A percentile compares a stretch with the other conserved stretches of the same genome.
Conservation (phyloP, 1,284 basidiomycete species). For the Coriolopsis trogii region DNA sequence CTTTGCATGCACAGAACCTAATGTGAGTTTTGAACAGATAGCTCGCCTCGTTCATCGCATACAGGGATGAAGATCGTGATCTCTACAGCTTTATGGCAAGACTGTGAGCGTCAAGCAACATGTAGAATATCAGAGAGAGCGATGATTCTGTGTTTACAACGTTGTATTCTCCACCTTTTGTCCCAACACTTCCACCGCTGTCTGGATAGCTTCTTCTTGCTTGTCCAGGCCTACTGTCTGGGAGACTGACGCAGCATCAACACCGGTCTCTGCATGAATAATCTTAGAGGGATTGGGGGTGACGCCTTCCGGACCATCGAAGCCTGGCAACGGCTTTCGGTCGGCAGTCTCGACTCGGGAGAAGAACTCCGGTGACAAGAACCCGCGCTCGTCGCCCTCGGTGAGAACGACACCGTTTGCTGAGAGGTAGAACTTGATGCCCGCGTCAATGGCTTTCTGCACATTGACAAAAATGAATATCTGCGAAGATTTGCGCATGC, state of each 20-base stretch:
- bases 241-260: not conserved
- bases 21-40: no score
- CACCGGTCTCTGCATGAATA: not conserved
- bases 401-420: constrained; percentile 86
- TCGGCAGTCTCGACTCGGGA: constrained; percentile 53
- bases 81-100: no score
- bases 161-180: constrained; percentile 8
- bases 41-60: no score
- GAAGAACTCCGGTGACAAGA: constrained; percentile 64
- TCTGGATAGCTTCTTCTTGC: constrained; percentile 7
- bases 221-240: constrained; percentile 3
- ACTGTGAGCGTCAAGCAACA: no score
- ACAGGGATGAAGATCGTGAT: no score
- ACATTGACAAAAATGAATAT: constrained; percentile 80
- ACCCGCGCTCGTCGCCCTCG: constrained; percentile 63
- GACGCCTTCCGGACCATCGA: constrained; percentile 29
- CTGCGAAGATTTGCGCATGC: constrained; percentile 76
- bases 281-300: not conserved
- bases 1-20: no score
- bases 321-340: constrained; percentile 37
- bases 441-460: constrained; percentile 68
- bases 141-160: no score
- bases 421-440: constrained; percentile 75
- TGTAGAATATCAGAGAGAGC: no score
- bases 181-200: no score